Evolutionary conservation across 169 alveolate genomes (phyloP).

Genomic region (Babesia microti): DNA sequence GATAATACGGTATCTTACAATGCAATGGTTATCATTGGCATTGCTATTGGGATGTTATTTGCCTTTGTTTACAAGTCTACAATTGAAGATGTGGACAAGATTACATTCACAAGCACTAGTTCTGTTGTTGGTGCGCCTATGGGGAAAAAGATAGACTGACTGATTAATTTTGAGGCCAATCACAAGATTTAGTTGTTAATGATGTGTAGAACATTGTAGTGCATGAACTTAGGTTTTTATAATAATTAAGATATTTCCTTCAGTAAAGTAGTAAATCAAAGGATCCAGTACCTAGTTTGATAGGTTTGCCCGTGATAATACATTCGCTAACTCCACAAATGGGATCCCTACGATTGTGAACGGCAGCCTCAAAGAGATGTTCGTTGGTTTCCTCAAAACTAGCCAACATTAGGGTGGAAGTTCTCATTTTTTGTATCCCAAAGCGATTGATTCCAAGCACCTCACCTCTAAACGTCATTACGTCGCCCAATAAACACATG

Average conservation of each 20-base stretch:
- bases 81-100: slow-evolving; percentile 9
- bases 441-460: slow-evolving; percentile 91
- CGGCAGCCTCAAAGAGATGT: slow-evolving; percentile 93
- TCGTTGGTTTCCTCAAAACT: slow-evolving; percentile 98
- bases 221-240: not conserved
- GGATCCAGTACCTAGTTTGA: slow-evolving; percentile 91
- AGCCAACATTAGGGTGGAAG: slow-evolving; percentile 93
- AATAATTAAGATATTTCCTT: slow-evolving; percentile 13
- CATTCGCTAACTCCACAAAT: slow-evolving; percentile 89
- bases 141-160: no score
- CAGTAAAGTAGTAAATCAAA: slow-evolving; percentile 64
- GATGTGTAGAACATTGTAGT: slow-evolving; percentile 3
- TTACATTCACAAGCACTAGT: no score
- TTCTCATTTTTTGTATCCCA: slow-evolving; percentile 93
- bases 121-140: no score
- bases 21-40: slow-evolving; percentile 37
- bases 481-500: slow-evolving; percentile 91
- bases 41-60: slow-evolving; percentile 19
- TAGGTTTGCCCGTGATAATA: slow-evolving; percentile 90
- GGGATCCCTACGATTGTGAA: slow-evolving; percentile 78
- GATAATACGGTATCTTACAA: slow-evolving; percentile 36
- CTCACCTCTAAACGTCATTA: slow-evolving; percentile 92
- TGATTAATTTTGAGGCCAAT: no score
- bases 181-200: no score
- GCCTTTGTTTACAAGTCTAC: slow-evolving; percentile 20